Evolutionary conservation across 305 asterid genomes (phyloP), one percentile per base, ranked within the genome.

Genomic region (Rubia occidens): DNA sequence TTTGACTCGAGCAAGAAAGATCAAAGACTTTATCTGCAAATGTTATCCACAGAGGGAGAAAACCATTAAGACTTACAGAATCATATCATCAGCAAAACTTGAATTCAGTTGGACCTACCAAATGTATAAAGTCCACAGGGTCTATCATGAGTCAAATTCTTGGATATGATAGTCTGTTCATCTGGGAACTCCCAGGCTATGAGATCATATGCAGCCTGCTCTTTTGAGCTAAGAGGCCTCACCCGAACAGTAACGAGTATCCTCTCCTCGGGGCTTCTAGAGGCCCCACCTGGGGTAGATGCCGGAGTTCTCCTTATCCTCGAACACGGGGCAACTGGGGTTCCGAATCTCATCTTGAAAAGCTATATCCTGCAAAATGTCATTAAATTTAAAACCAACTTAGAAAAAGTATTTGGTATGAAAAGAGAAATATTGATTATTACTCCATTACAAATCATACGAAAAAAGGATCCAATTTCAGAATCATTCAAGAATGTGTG

Each of bases 201-300:
- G 53, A 93, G 90, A 77, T 93, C 97, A 71, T 93, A 93, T 1
- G 87, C 81, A 26, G 96, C 89, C 70, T 85, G 79, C 86, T 93
- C 98, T 75, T 81, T 93, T 0, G 97, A 73, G 81, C 86, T 90
- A 68, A 93, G 78, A 15, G 98, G 98, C 80, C 98, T 82, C 82
- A 87, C 85, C 51, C 98, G 84, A 63, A 93, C 91, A 2, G 98
- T 93, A 7, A 90, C 98, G 72, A 90, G 82, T 54, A 93, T 90
- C 71, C 88, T 90, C 81, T 93, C 98, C 78, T 90, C 97, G 1
- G 78, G 75, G 10, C 75, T 71, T 81, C 79, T 86, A 11, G 84
- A 72, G 70, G 86, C 84, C 65, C 88, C 85, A 5, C 92, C 88
- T 0, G 95, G 93, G 39, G 84, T 77, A 56, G 76, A 68, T 42